Percentiles rank a stretch among this genome's conserved stretches.
Evolutionary conservation across 805 yeast genomes (phyloP).

Genomic region (Candida xyloterini): DNA sequence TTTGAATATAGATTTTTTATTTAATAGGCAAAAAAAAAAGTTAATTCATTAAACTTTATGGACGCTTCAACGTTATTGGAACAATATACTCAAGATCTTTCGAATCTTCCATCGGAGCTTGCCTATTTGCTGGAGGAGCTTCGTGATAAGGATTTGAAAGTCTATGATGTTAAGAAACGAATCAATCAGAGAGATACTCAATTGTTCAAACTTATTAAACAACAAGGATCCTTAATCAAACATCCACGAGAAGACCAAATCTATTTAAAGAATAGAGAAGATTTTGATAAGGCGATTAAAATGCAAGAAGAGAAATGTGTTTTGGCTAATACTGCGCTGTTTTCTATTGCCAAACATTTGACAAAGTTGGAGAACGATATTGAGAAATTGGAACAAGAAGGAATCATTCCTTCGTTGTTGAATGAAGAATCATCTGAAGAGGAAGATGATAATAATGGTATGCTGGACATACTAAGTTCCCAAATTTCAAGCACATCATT

Average conservation of each 20-base stretch:
- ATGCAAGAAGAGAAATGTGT: slow-evolving; percentile 77
- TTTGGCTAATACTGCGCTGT: slow-evolving; percentile 80
- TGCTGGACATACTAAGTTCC: slow-evolving; percentile 19
- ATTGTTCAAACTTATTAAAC: slow-evolving; percentile 76
- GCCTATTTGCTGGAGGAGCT: slow-evolving; percentile 78
- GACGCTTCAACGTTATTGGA: slow-evolving; percentile 87
- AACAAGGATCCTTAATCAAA: slow-evolving; percentile 75
- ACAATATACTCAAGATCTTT: slow-evolving; percentile 57
- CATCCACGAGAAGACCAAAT: slow-evolving; percentile 77
- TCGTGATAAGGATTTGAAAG: slow-evolving; percentile 60
- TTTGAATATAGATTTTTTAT: slow-evolving; percentile 1
- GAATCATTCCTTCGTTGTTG: slow-evolving; percentile 59
- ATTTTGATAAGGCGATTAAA: slow-evolving; percentile 53
- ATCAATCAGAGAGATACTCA: slow-evolving; percentile 72
- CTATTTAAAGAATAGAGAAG: slow-evolving; percentile 64
- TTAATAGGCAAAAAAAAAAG: slow-evolving; percentile 1
- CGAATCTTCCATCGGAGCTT: slow-evolving; percentile 86
- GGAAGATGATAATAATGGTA: slow-evolving; percentile 8
- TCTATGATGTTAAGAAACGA: slow-evolving; percentile 64
- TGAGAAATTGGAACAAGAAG: slow-evolving; percentile 72
- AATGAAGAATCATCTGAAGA: slow-evolving; percentile 27
- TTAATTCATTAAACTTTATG: slow-evolving; percentile 41
- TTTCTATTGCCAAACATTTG: slow-evolving; percentile 72
- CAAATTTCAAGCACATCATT: slow-evolving; percentile 22
- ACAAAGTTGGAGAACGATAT: slow-evolving; percentile 72